Percentiles rank a stretch among this genome's conserved stretches.
Evolutionary conservation across 352 stramenopile species (phyloP).

Genomic region (Pythium aphanidermatum): DNA sequence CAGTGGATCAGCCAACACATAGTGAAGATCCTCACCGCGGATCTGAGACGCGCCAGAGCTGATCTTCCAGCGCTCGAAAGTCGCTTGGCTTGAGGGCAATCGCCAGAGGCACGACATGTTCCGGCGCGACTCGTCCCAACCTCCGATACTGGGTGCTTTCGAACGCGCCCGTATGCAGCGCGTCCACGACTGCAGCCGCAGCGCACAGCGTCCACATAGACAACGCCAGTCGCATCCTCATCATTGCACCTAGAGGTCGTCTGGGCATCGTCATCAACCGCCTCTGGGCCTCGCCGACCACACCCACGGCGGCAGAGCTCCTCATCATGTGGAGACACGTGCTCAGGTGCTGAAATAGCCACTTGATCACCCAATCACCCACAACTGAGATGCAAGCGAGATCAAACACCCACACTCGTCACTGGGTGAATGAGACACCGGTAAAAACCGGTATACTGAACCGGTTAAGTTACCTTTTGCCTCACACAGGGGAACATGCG

Average conservation of each 20-base stretch:
- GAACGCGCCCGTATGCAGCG: slow-evolving; percentile 13
- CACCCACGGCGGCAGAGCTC: neutral
- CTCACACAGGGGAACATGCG: no score
- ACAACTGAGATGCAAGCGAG: slow-evolving; percentile 5
- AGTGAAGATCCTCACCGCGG: slow-evolving; percentile 33
- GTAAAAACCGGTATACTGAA: neutral
- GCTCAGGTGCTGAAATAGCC: neutral
- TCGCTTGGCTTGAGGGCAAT: slow-evolving; percentile 43
- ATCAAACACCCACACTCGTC: neutral
- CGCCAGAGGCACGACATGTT: slow-evolving; percentile 41
- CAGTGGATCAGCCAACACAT: neutral
- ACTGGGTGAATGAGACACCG: neutral
- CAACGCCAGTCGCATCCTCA: neutral
- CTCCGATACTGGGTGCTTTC: slow-evolving; percentile 6
- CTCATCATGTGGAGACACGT: neutral
- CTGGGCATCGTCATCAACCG: neutral
- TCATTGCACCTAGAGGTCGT: neutral
- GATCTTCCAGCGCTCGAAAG: slow-evolving; percentile 43
- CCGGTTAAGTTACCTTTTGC: no score
- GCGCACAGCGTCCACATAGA: neutral
- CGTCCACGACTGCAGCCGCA: neutral
- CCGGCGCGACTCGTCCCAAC: slow-evolving; percentile 4
- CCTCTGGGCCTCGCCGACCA: neutral
- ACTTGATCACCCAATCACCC: slow-evolving; percentile 11
- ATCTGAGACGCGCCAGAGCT: slow-evolving; percentile 47